Base-by-base conservation (phyloP, 2,329 filamentous ascomycete species). In the Cercospora zeae-maydis region DNA sequence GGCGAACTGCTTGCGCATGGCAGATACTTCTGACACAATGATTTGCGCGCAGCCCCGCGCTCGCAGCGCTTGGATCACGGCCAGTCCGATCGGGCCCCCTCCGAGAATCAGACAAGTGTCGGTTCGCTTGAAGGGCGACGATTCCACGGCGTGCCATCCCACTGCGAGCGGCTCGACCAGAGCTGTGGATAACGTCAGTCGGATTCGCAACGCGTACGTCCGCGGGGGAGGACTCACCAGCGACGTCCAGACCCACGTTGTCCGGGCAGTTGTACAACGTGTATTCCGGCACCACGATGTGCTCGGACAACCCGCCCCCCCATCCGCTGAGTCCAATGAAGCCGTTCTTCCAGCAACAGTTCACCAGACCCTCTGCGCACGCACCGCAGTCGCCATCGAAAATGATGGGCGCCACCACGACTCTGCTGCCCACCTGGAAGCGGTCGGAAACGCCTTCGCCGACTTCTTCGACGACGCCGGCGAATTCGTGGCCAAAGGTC, bases 121-220 rank as follows among this genome's bases (percentile, higher is more conserved):
- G 16, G 77, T 79, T 4, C 74, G 70, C 65, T 81, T 79, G 73
- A 80, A 82, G 0, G 79, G 78, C 37, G 80, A 81, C 58, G 80
- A 77, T 52, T 80, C 79, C 34, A 84, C 80, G 1, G 82, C 82
- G 67, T 85, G 83, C 81, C 82, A 85, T 16, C 80, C 83, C 1
- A 85, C 83, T 3, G 82, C 78, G 0, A 85, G 74, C 1, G 83
- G 83, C 68, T 84, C 83, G 49, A 84, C 77, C 31, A 85, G 75
- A 0, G 83, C 83, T 75, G 42, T 19, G n/a, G 16, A 36, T 30
- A 4, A n/a, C 47, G 56, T 30, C 16, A 54, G 11, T 34, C 13
- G 16, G 11, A 11, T 37, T 14, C 8, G 30, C 13, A 30, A 37
- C 19, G 16, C 34, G n/a, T n/a, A n/a, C 11, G 19, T 11, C 34